Conservation (phyloP, 2,329 filamentous ascomycete species). For the Penicillium sp. region DNA sequence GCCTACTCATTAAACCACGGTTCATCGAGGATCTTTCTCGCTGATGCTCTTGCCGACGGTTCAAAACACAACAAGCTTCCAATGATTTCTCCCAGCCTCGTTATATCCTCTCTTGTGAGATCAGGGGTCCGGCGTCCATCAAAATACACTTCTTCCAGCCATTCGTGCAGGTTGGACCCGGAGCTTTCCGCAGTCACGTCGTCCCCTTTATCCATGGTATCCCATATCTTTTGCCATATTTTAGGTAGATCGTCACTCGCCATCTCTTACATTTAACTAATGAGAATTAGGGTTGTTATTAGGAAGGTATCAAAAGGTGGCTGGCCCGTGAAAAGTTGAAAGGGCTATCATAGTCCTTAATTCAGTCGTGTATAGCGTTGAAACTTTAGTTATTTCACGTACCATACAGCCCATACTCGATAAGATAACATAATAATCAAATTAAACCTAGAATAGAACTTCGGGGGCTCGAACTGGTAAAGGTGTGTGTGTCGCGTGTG, state of each 20-base stretch:
- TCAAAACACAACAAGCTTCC: constrained; percentile 28
- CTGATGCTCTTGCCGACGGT: constrained; percentile 30
- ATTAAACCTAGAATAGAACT: constrained; percentile 39
- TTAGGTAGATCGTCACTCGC: constrained; percentile 37
- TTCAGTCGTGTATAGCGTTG: constrained; percentile 3
- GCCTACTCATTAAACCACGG: constrained; percentile 27
- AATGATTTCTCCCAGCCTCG: constrained; percentile 27
- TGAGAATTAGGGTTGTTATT: constrained; percentile 35
- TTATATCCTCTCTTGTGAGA: constrained; percentile 29
- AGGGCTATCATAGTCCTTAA: constrained; percentile 32
- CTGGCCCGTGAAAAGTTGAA: constrained; percentile 44
- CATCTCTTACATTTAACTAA: constrained; percentile 41
- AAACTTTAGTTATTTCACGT: constrained; percentile 16
- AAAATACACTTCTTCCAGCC: constrained; percentile 44
- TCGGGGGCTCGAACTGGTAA: constrained; percentile 41
- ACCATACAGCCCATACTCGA: constrained; percentile 45
- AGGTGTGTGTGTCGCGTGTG: constrained; percentile 38
- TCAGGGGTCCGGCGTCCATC: constrained; percentile 29
- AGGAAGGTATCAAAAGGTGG: constrained; percentile 43
- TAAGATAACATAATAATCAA: constrained; percentile 42
- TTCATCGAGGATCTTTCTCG: constrained; percentile 28
- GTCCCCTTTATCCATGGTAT: constrained; percentile 26
- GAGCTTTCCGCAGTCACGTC: constrained; percentile 20
- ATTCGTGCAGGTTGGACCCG: constrained; percentile 35
- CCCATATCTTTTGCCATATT: constrained; percentile 36